phyloP scores from a whole-genome alignment of 148 eudicot species.

The Spergularia marina region DNA sequence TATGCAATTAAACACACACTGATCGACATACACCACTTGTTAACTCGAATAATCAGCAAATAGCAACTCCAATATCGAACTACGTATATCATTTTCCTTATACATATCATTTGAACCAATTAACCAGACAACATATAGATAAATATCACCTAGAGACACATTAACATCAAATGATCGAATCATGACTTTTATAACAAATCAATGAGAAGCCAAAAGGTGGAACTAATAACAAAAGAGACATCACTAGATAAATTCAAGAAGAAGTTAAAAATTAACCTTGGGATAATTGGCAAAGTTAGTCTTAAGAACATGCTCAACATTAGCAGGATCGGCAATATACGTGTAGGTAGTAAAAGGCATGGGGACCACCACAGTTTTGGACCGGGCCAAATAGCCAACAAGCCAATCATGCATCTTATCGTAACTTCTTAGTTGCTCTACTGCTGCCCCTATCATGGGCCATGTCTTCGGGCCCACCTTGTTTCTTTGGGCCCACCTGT shows the following conservation, averaged over 20 bases:
- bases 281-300: conserved; percentile 89
- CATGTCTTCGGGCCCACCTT: conserved; percentile 80
- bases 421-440: conserved; percentile 70
- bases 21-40: too few relatives aligned
- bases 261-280: conserved; percentile 45
- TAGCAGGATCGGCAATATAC: conserved; percentile 81
- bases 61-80: too few relatives aligned
- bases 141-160: too few relatives aligned
- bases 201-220: too few relatives aligned
- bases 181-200: too few relatives aligned
- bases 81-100: too few relatives aligned
- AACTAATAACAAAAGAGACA: too few relatives aligned
- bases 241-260: not conserved
- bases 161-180: too few relatives aligned
- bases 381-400: conserved; percentile 52
- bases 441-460: conserved; percentile 81
- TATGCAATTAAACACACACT: too few relatives aligned
- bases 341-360: conserved; percentile 88
- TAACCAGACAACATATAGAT: too few relatives aligned
- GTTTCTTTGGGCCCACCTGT: conserved; percentile 69
- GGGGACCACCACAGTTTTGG: conserved; percentile 65
- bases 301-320: conserved; percentile 90
- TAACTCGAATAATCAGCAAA: too few relatives aligned
- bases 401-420: conserved; percentile 93
- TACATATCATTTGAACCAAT: too few relatives aligned